Conservation (phyloP, 129 eudicot species). For the Chrysanthemum seticuspe region DNA sequence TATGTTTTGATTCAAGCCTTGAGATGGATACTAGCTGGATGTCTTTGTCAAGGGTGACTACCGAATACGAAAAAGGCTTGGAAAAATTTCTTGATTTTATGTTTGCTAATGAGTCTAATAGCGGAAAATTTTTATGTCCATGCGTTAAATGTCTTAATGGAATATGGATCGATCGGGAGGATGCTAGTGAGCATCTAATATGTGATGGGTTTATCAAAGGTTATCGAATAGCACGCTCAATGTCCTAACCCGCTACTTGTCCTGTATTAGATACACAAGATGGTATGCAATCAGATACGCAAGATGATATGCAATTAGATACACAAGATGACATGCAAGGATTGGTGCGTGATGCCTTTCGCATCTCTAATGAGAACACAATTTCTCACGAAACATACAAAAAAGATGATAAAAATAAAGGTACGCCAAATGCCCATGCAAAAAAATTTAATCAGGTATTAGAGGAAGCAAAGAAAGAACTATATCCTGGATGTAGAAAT, state of each 20-base stretch:
- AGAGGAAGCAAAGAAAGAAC: slow-evolving; percentile 24
- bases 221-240: neutral
- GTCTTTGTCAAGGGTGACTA: slow-evolving; percentile 18
- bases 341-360: neutral
- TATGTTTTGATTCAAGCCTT: neutral
- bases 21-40: slow-evolving; percentile 26
- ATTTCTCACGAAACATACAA: neutral
- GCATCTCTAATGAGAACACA: neutral
- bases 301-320: slow-evolving; percentile 1
- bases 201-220: slow-evolving; percentile 9
- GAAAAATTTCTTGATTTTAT: slow-evolving; percentile 20
- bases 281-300: too few species aligned
- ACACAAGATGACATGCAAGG: slow-evolving; percentile 9
- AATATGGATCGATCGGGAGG: neutral
- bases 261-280: neutral
- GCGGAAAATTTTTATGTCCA: neutral
- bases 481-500: slow-evolving; percentile 27
- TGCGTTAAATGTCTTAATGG: slow-evolving; percentile 1
- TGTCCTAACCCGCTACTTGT: neutral
- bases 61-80: slow-evolving; percentile 7
- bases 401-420: neutral
- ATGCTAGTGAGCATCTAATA: neutral
- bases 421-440: neutral
- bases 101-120: neutral
- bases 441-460: slow-evolving; percentile 16